Evolutionary conservation across 495 filamentous ascomycete genomes (phyloP), one percentile per base, ranked within the genome.

Genomic region (Tuber aestivum): DNA sequence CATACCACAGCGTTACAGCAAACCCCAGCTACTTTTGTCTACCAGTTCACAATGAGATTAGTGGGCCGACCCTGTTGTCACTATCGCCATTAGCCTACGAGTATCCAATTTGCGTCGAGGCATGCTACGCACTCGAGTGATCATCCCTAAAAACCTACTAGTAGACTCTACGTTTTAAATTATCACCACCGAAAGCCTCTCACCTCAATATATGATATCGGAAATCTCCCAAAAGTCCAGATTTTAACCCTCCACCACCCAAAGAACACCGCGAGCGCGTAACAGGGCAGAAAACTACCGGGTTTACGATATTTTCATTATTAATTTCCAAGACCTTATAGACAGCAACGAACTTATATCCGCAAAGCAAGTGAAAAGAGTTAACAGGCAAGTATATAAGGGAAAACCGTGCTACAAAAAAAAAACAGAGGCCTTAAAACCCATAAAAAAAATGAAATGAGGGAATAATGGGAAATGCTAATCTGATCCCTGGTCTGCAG

Each of bases 301-400:
- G 3, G 3, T 65, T 35, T 35, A 65, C 27, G 14, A 65, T 35
- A 35, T 65, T 35, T 65, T 32, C 27, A 65, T 65, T 35, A 65
- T 65, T 65, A 65, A 65, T 65, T 65, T 20, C 56, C 27, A 65
- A 6, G 56, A 65, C 56, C 27, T 65, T 65, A 65, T 65, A 65
- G 27, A 65, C 56, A 65, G 12, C 56, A 65, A 65, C 10, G 56
- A 65, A 65, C 27, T 65, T 65, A 65, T 65, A 65, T 65, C 56
- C 56, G 56, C 56, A 35, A 65, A 35, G 27, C 12, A 35, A 18
- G 27, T 35, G 27, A 65, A 35, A 65, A 18, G 14, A 35, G n/a
- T 65, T 35, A 65, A 65, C 27, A 65, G 56, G 56, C 27, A 18
- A 65, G 56, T 65, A 35, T 50, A 50, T 35, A 65, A 65, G 56